Percentiles rank a stretch among this genome's conserved stretches.
Evolutionary conservation across 805 yeast species (phyloP).

Genomic region (Pichia kluyveri): DNA sequence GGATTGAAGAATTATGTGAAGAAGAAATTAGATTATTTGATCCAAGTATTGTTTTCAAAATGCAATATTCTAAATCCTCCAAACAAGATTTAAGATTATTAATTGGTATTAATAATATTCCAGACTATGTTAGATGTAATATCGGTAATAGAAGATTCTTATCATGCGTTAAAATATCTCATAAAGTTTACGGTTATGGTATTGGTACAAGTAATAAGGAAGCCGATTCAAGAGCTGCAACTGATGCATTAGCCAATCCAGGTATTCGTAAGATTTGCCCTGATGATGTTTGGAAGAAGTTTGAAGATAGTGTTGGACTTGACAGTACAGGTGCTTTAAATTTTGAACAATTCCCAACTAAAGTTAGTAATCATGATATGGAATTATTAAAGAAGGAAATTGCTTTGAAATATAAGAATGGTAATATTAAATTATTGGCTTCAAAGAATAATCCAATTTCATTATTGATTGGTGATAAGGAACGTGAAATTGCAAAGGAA

Average conservation of each 20-base stretch:
- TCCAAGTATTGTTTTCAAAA: slow-evolving; percentile 8
- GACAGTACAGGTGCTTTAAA: slow-evolving; percentile 10
- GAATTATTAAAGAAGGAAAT: slow-evolving; percentile 5
- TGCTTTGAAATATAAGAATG: slow-evolving; percentile 6
- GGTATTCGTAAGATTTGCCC: slow-evolving; percentile 9
- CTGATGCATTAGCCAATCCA: slow-evolving; percentile 38
- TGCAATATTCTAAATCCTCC: slow-evolving; percentile 11
- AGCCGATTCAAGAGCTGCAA: slow-evolving; percentile 81
- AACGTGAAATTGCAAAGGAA: neutral
- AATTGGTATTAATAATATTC: slow-evolving; percentile 38
- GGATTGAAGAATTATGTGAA: slow-evolving; percentile 46
- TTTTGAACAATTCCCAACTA: slow-evolving; percentile 4
- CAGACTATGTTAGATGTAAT: slow-evolving; percentile 36
- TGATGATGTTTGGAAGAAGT: slow-evolving; percentile 8
- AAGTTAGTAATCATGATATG: slow-evolving; percentile 1
- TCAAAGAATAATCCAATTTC: slow-evolving; percentile 9
- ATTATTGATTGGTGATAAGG: slow-evolving; percentile 4
- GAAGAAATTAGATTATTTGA: slow-evolving; percentile 16
- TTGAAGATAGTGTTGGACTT: slow-evolving; percentile 8
- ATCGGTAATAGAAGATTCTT: slow-evolving; percentile 11
- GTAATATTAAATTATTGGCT: slow-evolving; percentile 6
- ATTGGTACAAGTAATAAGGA: slow-evolving; percentile 57
- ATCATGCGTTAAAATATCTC: slow-evolving; percentile 54
- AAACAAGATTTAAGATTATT: slow-evolving; percentile 60
- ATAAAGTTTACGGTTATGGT: slow-evolving; percentile 64